These are phyloP conservation scores for Artemisia argyi DNA, from an alignment of 129 eudicot genomes.

Conservation along the genomic window DNA sequence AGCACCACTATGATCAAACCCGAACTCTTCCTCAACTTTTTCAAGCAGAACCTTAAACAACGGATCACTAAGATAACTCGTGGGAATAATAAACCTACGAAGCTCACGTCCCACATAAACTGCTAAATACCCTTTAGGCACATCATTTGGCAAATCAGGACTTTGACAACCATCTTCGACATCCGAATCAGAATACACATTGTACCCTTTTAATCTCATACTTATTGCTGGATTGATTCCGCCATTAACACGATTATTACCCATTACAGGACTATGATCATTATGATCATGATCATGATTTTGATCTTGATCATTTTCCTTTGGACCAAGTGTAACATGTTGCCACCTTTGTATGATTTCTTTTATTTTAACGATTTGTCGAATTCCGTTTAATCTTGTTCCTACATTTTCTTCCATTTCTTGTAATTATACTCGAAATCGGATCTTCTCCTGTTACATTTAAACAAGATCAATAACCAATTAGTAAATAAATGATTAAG, in stretches of 20 bases:
- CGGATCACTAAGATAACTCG: constrained; percentile 78
- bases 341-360: constrained; percentile 85
- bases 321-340: constrained; percentile 47
- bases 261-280: background rate
- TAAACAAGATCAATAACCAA: too few species aligned
- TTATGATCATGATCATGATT: background rate
- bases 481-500: too few species aligned
- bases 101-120: constrained; percentile 90
- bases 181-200: constrained; percentile 66
- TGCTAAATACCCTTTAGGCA: constrained; percentile 79
- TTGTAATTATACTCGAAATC: constrained; percentile 4
- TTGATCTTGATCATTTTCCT: constrained; percentile 13
- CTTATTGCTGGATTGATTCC: constrained; percentile 73
- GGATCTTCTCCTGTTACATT: background rate
- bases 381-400: constrained; percentile 57
- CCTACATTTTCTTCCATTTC: constrained; percentile 71
- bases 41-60: constrained; percentile 78
- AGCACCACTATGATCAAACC: constrained; percentile 84
- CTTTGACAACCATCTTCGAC: constrained; percentile 76
- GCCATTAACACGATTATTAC: constrained; percentile 18
- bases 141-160: constrained; percentile 79
- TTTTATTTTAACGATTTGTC: constrained; percentile 74
- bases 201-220: constrained; percentile 50
- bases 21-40: constrained; percentile 90
- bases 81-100: constrained; percentile 85